Percentiles rank a stretch among this genome's conserved stretches.
phyloP scores from a whole-genome alignment of 805 yeast genomes.

The Grigorovia jiainica region DNA sequence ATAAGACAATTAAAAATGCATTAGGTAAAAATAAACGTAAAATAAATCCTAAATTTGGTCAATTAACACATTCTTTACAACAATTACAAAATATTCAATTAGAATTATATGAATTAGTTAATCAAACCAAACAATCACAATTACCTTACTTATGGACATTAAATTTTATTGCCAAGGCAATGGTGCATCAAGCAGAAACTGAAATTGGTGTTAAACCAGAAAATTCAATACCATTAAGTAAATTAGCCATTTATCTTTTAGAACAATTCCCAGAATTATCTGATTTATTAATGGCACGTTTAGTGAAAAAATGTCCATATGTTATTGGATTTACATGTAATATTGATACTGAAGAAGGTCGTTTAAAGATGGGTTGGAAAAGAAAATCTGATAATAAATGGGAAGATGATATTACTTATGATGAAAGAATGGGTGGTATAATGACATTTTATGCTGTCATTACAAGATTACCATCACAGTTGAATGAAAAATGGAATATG shows the following conservation, averaged over 20 bases:
- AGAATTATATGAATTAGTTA: constrained; percentile 44
- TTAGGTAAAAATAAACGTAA: constrained; percentile 57
- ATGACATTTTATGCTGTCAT: constrained; percentile 70
- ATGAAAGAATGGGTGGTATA: constrained; percentile 84
- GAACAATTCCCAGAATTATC: constrained; percentile 36
- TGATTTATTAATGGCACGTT: constrained; percentile 52
- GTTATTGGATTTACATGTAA: constrained; percentile 73
- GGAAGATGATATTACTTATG: constrained; percentile 57
- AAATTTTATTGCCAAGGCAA: constrained; percentile 75
- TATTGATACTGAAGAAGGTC: constrained; percentile 74
- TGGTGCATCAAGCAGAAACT: constrained; percentile 86
- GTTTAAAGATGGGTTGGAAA: constrained; percentile 83
- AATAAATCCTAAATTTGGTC: constrained; percentile 86
- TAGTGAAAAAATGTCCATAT: constrained; percentile 85
- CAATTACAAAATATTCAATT: constrained; percentile 47
- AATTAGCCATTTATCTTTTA: constrained; percentile 48
- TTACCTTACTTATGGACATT: constrained; percentile 54
- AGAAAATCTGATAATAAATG: constrained; percentile 34
- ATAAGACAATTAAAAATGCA: constrained; percentile 44
- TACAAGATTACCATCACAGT: constrained; percentile 35
- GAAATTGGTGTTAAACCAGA: constrained; percentile 76
- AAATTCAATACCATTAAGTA: constrained; percentile 72
- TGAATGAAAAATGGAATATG: constrained; percentile 25
- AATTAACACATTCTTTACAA: constrained; percentile 58
- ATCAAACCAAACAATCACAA: constrained; percentile 30